phyloP scores from a whole-genome alignment of 192 early-diverging fungal genomes.

The Coemansia sp. region DNA sequence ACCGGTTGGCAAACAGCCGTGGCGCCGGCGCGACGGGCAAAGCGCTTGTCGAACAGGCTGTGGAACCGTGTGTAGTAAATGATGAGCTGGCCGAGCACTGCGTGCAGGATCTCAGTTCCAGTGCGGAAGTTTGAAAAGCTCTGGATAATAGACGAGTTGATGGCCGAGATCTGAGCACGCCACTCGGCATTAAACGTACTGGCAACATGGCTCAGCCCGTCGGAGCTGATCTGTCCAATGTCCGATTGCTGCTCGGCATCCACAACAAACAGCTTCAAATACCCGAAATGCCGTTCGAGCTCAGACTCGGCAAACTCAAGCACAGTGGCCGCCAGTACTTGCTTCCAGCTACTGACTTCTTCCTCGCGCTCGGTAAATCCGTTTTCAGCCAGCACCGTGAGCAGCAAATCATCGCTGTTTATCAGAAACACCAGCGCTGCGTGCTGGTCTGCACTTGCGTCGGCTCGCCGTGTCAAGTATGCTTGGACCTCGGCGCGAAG shows the following conservation, averaged over 20 bases:
- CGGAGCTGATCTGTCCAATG: slow-evolving; percentile 55
- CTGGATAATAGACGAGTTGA: slow-evolving; percentile 87
- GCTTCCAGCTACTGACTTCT: slow-evolving; percentile 50
- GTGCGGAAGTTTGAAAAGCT: slow-evolving; percentile 96
- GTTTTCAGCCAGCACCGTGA: slow-evolving; percentile 71
- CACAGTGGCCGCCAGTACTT: slow-evolving; percentile 49
- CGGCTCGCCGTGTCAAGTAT: slow-evolving; percentile 73
- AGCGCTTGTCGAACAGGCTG: slow-evolving; percentile 73
- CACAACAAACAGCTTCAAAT: slow-evolving; percentile 78
- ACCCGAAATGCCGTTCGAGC: slow-evolving; percentile 76
- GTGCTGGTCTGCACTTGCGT: slow-evolving; percentile 67
- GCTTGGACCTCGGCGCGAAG: slow-evolving; percentile 75
- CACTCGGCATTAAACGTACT: slow-evolving; percentile 78
- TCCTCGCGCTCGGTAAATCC: slow-evolving; percentile 50
- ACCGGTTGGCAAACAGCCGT: slow-evolving; percentile 62
- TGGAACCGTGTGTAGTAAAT: slow-evolving; percentile 92
- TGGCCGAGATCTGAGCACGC: slow-evolving; percentile 68
- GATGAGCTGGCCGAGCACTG: slow-evolving; percentile 82
- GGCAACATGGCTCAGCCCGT: slow-evolving; percentile 55
- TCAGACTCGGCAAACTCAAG: slow-evolving; percentile 87
- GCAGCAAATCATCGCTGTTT: slow-evolving; percentile 92
- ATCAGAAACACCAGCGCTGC: slow-evolving; percentile 80
- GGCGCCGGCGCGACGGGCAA: slow-evolving; percentile 54
- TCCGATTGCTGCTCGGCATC: slow-evolving; percentile 66
- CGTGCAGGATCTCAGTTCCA: slow-evolving; percentile 88